A percentile compares a stretch with the other conserved stretches of the same genome.
phyloP scores from a whole-genome alignment of 2,329 filamentous ascomycete species.

The Clarireedia paspali region DNA sequence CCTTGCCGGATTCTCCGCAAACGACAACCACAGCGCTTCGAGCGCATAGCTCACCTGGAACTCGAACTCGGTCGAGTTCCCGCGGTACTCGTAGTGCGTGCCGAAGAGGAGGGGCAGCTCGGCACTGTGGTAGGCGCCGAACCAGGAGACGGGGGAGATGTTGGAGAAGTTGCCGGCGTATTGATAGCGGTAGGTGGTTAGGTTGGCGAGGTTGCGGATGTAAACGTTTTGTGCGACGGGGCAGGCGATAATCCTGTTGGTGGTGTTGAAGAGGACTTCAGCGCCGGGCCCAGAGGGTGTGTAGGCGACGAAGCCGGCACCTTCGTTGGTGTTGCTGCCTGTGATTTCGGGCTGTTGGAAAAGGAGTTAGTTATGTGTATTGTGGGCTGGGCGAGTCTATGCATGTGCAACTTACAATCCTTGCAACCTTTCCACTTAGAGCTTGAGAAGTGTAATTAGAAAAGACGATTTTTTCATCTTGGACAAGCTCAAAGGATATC shows the following conservation, averaged over 20 bases:
- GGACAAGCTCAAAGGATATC: no score
- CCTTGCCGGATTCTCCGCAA: neutral
- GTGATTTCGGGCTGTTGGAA: no score
- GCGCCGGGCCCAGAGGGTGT: neutral
- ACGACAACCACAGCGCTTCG: neutral
- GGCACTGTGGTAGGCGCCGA: conserved; percentile 11
- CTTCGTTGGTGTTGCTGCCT: no score
- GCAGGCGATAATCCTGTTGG: conserved; percentile 7
- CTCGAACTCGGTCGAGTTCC: neutral
- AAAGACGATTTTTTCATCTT: no score
- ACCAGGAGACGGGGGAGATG: conserved; percentile 16
- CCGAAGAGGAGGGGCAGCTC: conserved; percentile 14
- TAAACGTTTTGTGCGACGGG: no score
- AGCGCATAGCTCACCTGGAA: neutral
- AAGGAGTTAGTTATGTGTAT: no score
- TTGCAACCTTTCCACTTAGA: no score
- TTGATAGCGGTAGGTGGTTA: conserved; percentile 24
- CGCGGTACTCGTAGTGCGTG: neutral
- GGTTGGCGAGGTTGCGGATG: conserved; percentile 2
- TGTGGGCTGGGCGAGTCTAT: no score
- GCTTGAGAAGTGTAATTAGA: no score
- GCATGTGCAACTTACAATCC: no score
- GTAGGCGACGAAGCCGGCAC: no score
- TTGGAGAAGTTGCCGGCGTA: conserved; percentile 29
- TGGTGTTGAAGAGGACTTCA: neutral